Percentiles rank a stretch among this genome's conserved stretches.
Conservation (phyloP, 2,329 filamentous ascomycete species). For the Sphaerulina populicola region DNA sequence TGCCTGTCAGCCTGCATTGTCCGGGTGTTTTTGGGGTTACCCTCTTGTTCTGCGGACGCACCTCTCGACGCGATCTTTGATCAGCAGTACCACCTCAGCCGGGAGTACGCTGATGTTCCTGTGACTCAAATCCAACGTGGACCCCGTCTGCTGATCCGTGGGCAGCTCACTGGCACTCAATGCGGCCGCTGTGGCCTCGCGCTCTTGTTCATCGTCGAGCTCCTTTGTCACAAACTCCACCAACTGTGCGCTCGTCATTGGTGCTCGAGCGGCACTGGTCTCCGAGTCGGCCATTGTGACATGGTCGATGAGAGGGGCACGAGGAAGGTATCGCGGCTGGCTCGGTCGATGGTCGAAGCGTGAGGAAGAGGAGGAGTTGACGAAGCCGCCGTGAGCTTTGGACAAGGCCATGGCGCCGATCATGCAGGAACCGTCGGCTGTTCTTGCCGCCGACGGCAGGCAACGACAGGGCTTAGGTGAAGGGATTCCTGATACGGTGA, state of each 20-base stretch:
- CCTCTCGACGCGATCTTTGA: slow-evolving; percentile 66
- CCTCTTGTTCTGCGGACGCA: slow-evolving; percentile 30
- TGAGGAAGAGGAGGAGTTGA: neutral
- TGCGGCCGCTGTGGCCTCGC: slow-evolving; percentile 27
- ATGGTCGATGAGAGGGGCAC: slow-evolving; percentile 3
- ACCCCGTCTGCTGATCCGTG: slow-evolving; percentile 45
- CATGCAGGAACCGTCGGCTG: slow-evolving; percentile 3
- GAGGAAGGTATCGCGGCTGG: slow-evolving; percentile 7
- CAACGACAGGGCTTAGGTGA: neutral
- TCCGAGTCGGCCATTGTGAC: slow-evolving; percentile 25
- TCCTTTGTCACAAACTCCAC: slow-evolving; percentile 29
- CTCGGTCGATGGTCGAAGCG: neutral
- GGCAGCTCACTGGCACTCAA: slow-evolving; percentile 22
- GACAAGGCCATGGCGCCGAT: slow-evolving; percentile 2
- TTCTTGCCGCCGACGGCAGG: neutral
- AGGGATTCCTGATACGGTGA: no score
- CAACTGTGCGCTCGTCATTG: slow-evolving; percentile 26
- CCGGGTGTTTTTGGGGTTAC: neutral
- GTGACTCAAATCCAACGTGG: slow-evolving; percentile 70
- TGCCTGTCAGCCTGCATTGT: slow-evolving; percentile 19
- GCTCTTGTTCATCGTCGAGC: slow-evolving; percentile 30
- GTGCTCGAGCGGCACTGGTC: slow-evolving; percentile 16
- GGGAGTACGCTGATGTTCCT: slow-evolving; percentile 64
- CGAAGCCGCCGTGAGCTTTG: neutral
- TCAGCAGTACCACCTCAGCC: slow-evolving; percentile 65